A percentile compares a stretch with the other conserved stretches of the same genome.
These are phyloP conservation scores for Olyra latifolia DNA, from an alignment of 176 grass and related monocot genomes.

Conservation along the genomic window DNA sequence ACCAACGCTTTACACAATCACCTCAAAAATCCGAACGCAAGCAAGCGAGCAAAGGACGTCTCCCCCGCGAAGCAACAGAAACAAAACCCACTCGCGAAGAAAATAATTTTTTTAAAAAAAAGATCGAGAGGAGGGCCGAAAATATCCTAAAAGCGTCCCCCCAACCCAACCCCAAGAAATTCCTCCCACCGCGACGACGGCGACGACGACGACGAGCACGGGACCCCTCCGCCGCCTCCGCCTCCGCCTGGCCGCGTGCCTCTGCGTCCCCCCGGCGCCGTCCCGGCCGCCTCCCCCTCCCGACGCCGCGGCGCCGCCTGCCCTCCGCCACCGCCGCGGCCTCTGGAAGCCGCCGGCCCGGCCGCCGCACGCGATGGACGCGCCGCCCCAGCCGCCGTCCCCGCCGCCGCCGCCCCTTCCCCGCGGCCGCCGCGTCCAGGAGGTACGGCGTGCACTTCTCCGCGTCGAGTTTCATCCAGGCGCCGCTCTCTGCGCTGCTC, in stretches of 20 bases:
- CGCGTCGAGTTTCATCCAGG: constrained; percentile 86
- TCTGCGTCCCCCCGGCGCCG: constrained; percentile 21
- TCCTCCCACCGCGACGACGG: constrained; percentile 24
- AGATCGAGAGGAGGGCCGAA: not conserved
- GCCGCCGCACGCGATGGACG: constrained; percentile 48
- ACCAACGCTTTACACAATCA: not conserved
- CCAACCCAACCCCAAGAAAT: no score
- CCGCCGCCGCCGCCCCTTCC: not conserved
- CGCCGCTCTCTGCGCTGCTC: constrained; percentile 77
- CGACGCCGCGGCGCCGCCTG: constrained; percentile 5
- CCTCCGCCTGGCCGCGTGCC: constrained; percentile 43
- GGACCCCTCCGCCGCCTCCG: constrained; percentile 39
- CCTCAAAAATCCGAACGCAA: not conserved
- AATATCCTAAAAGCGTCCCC: constrained; percentile 40
- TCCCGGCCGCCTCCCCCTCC: not conserved
- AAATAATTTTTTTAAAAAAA: not conserved
- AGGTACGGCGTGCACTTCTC: constrained; percentile 86
- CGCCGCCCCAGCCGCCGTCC: constrained; percentile 1
- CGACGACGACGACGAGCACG: constrained; percentile 35
- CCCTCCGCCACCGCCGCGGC: constrained; percentile 25
- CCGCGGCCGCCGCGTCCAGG: constrained; percentile 47
- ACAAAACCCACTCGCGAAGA: not conserved
- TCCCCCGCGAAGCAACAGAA: not conserved
- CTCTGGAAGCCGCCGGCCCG: constrained; percentile 35
- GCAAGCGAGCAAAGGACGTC: not conserved